Conservation (phyloP, 352 stramenopile genomes). For the Pythium coloratum region DNA sequence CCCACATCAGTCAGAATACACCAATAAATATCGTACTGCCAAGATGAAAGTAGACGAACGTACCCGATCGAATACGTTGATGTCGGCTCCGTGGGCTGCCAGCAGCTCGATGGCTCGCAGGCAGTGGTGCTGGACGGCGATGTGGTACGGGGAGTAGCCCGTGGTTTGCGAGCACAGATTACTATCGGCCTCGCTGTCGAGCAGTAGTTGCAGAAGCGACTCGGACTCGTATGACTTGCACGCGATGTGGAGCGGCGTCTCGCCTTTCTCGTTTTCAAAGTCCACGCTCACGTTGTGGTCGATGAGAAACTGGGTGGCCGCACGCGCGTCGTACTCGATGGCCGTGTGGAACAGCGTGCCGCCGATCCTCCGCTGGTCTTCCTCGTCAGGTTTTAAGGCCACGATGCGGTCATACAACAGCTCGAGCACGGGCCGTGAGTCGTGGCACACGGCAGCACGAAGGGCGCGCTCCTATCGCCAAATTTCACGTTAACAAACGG, state of each 20-base stretch:
- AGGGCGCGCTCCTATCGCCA: slow-evolving; percentile 21
- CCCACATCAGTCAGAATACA: background rate
- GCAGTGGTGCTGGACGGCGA: slow-evolving; percentile 23
- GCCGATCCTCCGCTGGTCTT: slow-evolving; percentile 6
- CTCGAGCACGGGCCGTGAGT: slow-evolving; percentile 13
- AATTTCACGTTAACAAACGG: background rate
- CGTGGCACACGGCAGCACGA: slow-evolving; percentile 17
- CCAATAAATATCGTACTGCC: no score
- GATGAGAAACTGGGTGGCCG: slow-evolving; percentile 10
- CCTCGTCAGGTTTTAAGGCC: background rate
- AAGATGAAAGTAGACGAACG: background rate
- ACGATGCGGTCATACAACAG: slow-evolving; percentile 21
- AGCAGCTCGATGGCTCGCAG: slow-evolving; percentile 16
- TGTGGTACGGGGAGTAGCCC: slow-evolving; percentile 20
- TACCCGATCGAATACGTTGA: slow-evolving; percentile 29
- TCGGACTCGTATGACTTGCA: slow-evolving; percentile 16
- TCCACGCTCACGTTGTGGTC: slow-evolving; percentile 17
- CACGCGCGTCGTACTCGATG: slow-evolving; percentile 21
- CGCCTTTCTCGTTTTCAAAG: slow-evolving; percentile 9
- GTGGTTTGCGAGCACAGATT: slow-evolving; percentile 9
- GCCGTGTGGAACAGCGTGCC: slow-evolving; percentile 24
- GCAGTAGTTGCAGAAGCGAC: slow-evolving; percentile 16
- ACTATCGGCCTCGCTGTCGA: slow-evolving; percentile 13
- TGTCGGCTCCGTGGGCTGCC: slow-evolving; percentile 8
- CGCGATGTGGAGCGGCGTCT: slow-evolving; percentile 23